These are phyloP conservation scores for Alternaria infectoria DNA, from an alignment of 2,329 filamentous ascomycete species.

Conservation along the genomic window DNA sequence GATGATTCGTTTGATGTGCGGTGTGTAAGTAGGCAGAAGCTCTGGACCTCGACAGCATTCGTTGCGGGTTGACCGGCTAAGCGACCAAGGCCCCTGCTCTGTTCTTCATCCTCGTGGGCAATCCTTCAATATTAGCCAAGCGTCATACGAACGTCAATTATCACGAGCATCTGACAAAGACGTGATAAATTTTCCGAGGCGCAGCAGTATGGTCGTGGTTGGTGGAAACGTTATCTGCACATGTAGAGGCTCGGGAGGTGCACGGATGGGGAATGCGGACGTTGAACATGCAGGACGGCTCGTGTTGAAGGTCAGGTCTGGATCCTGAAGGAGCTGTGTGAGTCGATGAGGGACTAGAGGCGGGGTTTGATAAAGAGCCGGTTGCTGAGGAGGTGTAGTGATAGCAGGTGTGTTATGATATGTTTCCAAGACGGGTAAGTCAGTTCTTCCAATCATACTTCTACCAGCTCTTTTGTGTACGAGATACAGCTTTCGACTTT, in stretches of 20 bases:
- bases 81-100: background rate
- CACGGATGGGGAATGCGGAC: background rate
- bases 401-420: background rate
- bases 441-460: background rate
- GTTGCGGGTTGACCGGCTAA: background rate
- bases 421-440: background rate
- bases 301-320: background rate
- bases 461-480: background rate
- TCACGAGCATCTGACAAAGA: conserved; percentile 19
- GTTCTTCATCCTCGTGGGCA: background rate
- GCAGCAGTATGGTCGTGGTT: background rate
- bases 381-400: background rate
- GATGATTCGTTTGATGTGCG: background rate
- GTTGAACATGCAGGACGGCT: background rate
- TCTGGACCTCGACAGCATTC: background rate
- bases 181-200: conserved; percentile 19
- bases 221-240: too few species aligned
- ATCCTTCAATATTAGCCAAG: background rate
- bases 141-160: background rate
- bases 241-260: background rate
- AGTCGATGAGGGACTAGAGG: background rate
- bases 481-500: background rate
- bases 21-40: background rate
- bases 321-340: background rate
- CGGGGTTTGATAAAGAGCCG: background rate